phyloP scores from a whole-genome alignment of 192 early-diverging fungal genomes.

The Ambispora gerdemannii region DNA sequence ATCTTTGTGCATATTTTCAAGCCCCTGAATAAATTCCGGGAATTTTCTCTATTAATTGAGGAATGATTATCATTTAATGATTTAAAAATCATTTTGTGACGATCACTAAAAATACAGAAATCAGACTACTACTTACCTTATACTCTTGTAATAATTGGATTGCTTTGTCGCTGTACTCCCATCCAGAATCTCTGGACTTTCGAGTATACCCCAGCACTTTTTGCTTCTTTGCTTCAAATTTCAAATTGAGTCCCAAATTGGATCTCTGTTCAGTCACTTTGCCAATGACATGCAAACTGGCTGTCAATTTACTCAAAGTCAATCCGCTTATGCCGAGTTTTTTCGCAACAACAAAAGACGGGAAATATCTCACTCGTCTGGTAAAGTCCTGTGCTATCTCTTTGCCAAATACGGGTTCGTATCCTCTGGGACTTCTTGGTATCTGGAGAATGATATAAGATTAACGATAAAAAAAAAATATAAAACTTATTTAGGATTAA shows the following conservation, averaged over 20 bases:
- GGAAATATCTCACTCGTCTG: slow-evolving; percentile 30
- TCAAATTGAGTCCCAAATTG: slow-evolving; percentile 86
- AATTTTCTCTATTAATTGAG: slow-evolving; percentile 32
- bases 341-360: slow-evolving; percentile 68
- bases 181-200: slow-evolving; percentile 64
- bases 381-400: slow-evolving; percentile 41
- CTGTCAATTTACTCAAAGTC: slow-evolving; percentile 80
- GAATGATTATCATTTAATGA: background rate
- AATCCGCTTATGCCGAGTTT: slow-evolving; percentile 60
- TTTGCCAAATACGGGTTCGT: slow-evolving; percentile 49
- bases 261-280: slow-evolving; percentile 53
- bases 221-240: slow-evolving; percentile 81
- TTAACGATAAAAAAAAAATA: background rate
- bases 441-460: background rate
- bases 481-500: background rate
- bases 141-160: slow-evolving; percentile 72
- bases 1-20: slow-evolving; percentile 40
- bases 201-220: slow-evolving; percentile 88
- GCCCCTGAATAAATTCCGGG: slow-evolving; percentile 50
- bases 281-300: slow-evolving; percentile 68
- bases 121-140: slow-evolving; percentile 47
- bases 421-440: slow-evolving; percentile 9
- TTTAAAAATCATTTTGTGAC: background rate
- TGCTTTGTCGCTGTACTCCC: slow-evolving; percentile 85
- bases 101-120: background rate